Conservation (phyloP, 2,329 filamentous ascomycete species). For the Fusarium robinianum region DNA sequence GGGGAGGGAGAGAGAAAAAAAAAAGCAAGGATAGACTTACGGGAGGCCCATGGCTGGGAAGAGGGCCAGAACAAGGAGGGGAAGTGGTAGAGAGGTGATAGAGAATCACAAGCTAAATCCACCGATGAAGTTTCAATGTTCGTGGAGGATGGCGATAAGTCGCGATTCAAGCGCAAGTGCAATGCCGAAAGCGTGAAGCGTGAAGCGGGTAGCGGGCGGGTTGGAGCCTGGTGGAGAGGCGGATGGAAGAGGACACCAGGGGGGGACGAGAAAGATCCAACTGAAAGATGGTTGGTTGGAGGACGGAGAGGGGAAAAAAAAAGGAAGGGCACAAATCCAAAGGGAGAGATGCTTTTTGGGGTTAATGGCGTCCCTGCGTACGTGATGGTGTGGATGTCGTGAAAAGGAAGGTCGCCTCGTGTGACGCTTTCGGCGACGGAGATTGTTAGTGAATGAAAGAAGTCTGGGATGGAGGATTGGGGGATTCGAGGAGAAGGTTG, state of each 20-base stretch:
- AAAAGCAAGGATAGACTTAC: conserved; percentile 45
- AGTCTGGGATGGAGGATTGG: neutral
- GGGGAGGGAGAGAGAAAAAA: conserved; percentile 19
- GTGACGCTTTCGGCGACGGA: conserved; percentile 6
- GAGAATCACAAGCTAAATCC: neutral
- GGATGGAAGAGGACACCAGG: conserved; percentile 25
- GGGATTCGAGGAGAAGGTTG: neutral
- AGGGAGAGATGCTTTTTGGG: neutral
- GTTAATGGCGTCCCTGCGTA: conserved; percentile 15
- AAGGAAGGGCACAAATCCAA: conserved; percentile 20
- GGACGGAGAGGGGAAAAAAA: conserved; percentile 16
- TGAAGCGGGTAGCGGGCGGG: conserved; percentile 27
- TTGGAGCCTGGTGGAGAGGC: conserved; percentile 30
- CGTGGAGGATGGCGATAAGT: neutral
- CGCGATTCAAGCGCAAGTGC: neutral
- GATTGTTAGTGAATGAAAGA: conserved; percentile 9
- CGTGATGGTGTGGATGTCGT: conserved; percentile 1
- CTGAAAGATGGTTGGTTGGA: conserved; percentile 7
- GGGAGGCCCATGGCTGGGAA: conserved; percentile 50
- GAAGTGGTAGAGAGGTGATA: neutral
- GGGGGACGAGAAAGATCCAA: conserved; percentile 13
- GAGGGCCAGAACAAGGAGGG: conserved; percentile 1
- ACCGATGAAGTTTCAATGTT: no score
- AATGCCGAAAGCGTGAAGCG: conserved; percentile 23
- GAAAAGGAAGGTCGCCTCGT: conserved; percentile 21